These are phyloP conservation scores for Colletotrichum sp. DNA, from an alignment of 2,329 filamentous ascomycete species.

Conservation along the genomic window DNA sequence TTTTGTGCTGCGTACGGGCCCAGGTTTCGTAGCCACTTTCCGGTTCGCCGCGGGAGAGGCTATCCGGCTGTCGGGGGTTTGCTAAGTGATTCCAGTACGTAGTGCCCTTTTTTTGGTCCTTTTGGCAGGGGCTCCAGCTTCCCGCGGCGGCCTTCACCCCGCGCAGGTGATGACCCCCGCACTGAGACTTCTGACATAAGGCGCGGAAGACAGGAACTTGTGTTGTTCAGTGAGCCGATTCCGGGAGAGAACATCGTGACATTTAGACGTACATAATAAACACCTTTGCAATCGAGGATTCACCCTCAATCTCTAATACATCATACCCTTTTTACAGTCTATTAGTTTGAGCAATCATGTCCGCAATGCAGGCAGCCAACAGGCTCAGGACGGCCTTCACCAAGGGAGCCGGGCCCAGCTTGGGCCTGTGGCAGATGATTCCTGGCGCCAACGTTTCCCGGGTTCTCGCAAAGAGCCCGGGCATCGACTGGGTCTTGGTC, in stretches of 20 bases:
- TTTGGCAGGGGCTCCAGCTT: not conserved
- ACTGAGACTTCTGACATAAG: not conserved
- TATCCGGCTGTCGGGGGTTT: not conserved
- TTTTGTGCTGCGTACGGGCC: not conserved
- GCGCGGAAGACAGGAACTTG: not conserved
- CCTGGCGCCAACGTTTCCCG: slow-evolving; percentile 65
- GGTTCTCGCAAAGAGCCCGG: slow-evolving; percentile 62
- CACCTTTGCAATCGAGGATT: not conserved
- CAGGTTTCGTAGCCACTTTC: not conserved
- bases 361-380: slow-evolving; percentile 50
- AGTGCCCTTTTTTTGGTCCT: not conserved
- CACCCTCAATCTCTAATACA: not conserved
- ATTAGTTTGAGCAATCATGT: not conserved
- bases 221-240: not conserved
- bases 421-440: slow-evolving; percentile 69
- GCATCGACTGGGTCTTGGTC: slow-evolving; percentile 71
- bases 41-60: not conserved
- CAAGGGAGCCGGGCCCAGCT: slow-evolving; percentile 49
- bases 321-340: not conserved
- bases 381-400: slow-evolving; percentile 54
- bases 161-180: not conserved
- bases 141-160: not conserved
- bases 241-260: not conserved
- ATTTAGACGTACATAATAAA: not conserved
- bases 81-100: not conserved